These are phyloP conservation scores for Boletus fagicola DNA, from an alignment of 768 basidiomycete genomes.

Conservation along the genomic window DNA sequence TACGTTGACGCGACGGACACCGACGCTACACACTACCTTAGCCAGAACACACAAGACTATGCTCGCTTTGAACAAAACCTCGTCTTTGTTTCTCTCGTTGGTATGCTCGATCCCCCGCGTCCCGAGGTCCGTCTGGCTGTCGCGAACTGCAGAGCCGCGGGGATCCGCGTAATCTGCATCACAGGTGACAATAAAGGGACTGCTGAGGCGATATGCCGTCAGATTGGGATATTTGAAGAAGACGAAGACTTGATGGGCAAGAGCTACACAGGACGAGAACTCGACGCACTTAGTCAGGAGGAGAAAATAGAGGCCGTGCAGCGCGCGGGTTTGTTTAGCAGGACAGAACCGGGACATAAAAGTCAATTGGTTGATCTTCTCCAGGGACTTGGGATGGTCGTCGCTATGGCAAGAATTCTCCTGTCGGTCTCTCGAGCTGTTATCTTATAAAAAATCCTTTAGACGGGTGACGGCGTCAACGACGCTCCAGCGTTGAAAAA, in stretches of 20 bases:
- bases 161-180: constrained; percentile 95
- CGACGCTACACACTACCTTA: constrained; percentile 78
- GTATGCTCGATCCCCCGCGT: constrained; percentile 97
- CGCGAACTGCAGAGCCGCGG: constrained; percentile 86
- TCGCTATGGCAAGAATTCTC: constrained; percentile 75
- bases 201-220: constrained; percentile 94
- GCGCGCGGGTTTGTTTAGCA: constrained; percentile 83
- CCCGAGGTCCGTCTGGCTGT: constrained; percentile 88
- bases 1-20: constrained; percentile 76
- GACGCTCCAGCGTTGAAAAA: constrained; percentile 96
- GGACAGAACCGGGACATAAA: constrained; percentile 96
- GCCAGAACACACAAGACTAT: constrained; percentile 78
- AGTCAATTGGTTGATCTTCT: constrained; percentile 90
- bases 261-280: constrained; percentile 91
- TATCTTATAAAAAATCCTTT: constrained; percentile 9
- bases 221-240: constrained; percentile 89
- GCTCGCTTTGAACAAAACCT: constrained; percentile 87
- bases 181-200: constrained; percentile 98
- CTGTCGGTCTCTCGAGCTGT: constrained; percentile 8
- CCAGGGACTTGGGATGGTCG: constrained; percentile 87
- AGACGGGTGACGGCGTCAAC: constrained; percentile 98
- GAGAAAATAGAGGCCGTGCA: constrained; percentile 88
- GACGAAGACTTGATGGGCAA: constrained; percentile 90
- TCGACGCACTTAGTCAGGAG: constrained; percentile 75
- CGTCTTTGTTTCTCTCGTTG: constrained; percentile 92